These are phyloP conservation scores for Phytophthora sp. DNA, from an alignment of 352 stramenopile genomes.

Conservation along the genomic window DNA sequence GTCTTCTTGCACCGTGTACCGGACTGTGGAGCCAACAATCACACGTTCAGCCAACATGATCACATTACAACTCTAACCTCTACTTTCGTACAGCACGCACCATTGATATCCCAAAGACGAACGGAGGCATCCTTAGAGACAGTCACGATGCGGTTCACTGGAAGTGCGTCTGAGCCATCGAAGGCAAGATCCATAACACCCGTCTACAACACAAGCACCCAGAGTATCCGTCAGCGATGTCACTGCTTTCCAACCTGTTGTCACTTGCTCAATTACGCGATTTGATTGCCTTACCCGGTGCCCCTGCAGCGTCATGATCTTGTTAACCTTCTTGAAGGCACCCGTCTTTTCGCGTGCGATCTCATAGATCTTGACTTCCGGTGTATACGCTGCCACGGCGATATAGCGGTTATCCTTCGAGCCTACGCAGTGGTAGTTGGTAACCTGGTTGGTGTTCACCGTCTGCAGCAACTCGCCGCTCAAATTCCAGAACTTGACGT, in stretches of 20 bases:
- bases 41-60: not conserved
- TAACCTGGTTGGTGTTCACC: constrained; percentile 83
- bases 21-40: constrained; percentile 43
- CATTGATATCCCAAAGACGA: constrained; percentile 84
- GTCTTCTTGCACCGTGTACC: constrained; percentile 81
- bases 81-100: constrained; percentile 27
- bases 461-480: constrained; percentile 69
- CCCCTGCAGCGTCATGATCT: constrained; percentile 84
- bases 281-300: constrained; percentile 56
- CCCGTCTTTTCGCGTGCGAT: constrained; percentile 79
- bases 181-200: constrained; percentile 81
- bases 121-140: constrained; percentile 81
- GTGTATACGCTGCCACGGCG: constrained; percentile 79
- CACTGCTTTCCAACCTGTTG: not conserved
- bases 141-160: constrained; percentile 78
- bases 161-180: constrained; percentile 68
- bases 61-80: not conserved
- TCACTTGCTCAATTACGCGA: no score
- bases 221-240: constrained; percentile 14
- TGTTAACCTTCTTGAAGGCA: constrained; percentile 82
- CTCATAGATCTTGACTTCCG: constrained; percentile 86
- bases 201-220: constrained; percentile 41
- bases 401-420: constrained; percentile 88
- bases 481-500: constrained; percentile 86
- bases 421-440: constrained; percentile 79